Evolutionary conservation across 306 rosid genomes (phyloP).

Genomic region (Vicia faba): DNA sequence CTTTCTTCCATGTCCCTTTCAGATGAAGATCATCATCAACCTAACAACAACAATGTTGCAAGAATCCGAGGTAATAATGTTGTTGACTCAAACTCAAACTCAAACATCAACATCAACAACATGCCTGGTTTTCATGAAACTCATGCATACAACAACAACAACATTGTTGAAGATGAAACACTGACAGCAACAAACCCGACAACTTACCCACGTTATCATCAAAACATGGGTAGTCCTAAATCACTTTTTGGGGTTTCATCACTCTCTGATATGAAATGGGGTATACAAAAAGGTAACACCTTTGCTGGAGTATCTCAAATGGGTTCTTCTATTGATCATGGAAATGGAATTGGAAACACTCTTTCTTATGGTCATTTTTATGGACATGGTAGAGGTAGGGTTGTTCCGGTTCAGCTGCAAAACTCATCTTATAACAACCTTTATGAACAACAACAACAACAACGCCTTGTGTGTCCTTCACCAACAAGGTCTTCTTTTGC

Average conservation of each 20-base stretch:
- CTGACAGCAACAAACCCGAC: neutral
- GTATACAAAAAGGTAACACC: slow-evolving; percentile 10
- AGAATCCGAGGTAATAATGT: neutral
- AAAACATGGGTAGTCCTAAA: slow-evolving; percentile 5
- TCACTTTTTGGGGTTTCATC: slow-evolving; percentile 2
- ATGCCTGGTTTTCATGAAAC: neutral
- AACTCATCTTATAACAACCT: slow-evolving; percentile 3
- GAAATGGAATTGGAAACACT: slow-evolving; percentile 3
- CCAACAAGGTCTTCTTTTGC: slow-evolving; percentile 6
- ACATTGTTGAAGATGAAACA: neutral
- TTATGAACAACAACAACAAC: slow-evolving; percentile 10
- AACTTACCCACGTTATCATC: neutral
- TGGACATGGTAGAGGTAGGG: neutral
- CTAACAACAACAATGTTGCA: neutral
- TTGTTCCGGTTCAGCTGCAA: neutral
- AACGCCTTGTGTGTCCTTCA: neutral
- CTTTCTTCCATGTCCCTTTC: neutral
- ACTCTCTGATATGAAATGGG: neutral
- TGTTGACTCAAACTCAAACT: neutral
- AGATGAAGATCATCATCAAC: slow-evolving; percentile 6
- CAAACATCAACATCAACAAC: neutral
- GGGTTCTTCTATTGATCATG: neutral
- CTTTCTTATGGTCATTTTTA: neutral
- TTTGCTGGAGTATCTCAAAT: neutral
- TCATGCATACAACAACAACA: slow-evolving; percentile 6